Conservation (phyloP, 768 basidiomycete genomes). For the Termitomyces bulborhizus region DNA sequence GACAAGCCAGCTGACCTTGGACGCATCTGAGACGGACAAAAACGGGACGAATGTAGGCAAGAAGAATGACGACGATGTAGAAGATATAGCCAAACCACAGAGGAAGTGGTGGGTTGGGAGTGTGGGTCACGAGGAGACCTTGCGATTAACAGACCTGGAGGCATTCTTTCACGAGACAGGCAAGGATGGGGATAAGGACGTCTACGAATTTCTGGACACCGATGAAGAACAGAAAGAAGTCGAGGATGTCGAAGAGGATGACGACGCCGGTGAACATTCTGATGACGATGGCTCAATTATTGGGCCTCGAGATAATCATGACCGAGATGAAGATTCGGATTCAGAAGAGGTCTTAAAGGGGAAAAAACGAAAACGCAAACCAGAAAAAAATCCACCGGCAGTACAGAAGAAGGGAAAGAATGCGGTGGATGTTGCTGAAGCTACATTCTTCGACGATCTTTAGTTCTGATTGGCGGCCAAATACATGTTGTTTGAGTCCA, state of each 20-base stretch:
- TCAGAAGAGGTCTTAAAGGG: constrained; percentile 23
- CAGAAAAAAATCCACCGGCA: constrained; percentile 41
- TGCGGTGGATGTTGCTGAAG: constrained; percentile 43
- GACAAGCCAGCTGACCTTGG: constrained; percentile 23
- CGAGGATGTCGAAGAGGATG: constrained; percentile 24
- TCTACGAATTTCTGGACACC: not conserved
- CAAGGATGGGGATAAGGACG: not conserved
- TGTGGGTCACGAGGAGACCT: constrained; percentile 81
- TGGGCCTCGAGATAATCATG: constrained; percentile 19
- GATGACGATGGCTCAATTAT: constrained; percentile 17
- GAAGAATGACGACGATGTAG: constrained; percentile 13
- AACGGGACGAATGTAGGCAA: constrained; percentile 6
- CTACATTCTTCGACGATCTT: constrained; percentile 63
- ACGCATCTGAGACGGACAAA: constrained; percentile 12
- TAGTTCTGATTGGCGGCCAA: constrained; percentile 19
- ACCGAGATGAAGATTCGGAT: constrained; percentile 18
- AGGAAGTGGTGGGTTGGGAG: constrained; percentile 83
- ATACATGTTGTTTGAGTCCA: not conserved
- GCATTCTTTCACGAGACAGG: constrained; percentile 49
- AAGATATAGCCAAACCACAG: constrained; percentile 10
- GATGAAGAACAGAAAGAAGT: constrained; percentile 27
- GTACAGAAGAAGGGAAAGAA: constrained; percentile 54
- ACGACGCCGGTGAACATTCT: constrained; percentile 13
- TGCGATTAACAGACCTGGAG: constrained; percentile 81
- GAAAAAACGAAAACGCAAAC: constrained; percentile 53